Evolutionary conservation across 2,329 filamentous ascomycete species (phyloP), one percentile per base, ranked within the genome.

Genomic region (Alternaria metachromatica): DNA sequence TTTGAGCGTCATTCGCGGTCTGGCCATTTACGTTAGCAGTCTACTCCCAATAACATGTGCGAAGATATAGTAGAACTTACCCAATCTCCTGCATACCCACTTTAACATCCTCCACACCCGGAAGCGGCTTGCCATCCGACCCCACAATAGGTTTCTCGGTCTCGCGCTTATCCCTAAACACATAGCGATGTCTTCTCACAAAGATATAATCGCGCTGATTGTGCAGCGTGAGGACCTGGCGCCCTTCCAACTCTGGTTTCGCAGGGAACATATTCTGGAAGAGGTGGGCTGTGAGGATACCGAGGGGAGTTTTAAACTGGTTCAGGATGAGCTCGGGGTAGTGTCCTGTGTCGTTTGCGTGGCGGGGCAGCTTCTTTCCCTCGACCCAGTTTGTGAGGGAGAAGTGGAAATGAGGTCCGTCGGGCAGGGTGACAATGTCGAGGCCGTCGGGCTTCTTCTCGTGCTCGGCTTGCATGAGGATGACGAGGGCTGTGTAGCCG

Each of bases 181-280:
- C 87, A 76, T 99, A 99, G 50, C 96, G 87, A 80, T 98, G 94
- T 41, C 94, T 86, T 6, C 96, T 87, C 55, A 98, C 87, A 79
- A 99, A 99, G 72, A 98, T 96, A 80, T 95, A 98, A 80, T 98
- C 95, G 67, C 95, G 90, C 83, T 97, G 94, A 73, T 97, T 97
- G 81, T 97, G 94, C 56, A 97, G 82, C 1, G 95, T 97, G 9
- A 97, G 89, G 1, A 97, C 94, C 76, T 97, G 94, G 23, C 95
- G 86, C 5, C 95, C 95, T 70, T 91, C 86, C 6, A 98, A 84
- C 73, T 98, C 93, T 0, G 96, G 95, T 46, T 89, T 87, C 0
- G 90, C 87, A 0, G 95, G 96, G 80, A 93, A 96, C 26, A 96
- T 81, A 0, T 87, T 89, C 67, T 91, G 87, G 83, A 99, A 96